Evolutionary conservation across 2,329 filamentous ascomycete genomes (phyloP).

Genomic region (Hawksworthiomyces lignivorus): DNA sequence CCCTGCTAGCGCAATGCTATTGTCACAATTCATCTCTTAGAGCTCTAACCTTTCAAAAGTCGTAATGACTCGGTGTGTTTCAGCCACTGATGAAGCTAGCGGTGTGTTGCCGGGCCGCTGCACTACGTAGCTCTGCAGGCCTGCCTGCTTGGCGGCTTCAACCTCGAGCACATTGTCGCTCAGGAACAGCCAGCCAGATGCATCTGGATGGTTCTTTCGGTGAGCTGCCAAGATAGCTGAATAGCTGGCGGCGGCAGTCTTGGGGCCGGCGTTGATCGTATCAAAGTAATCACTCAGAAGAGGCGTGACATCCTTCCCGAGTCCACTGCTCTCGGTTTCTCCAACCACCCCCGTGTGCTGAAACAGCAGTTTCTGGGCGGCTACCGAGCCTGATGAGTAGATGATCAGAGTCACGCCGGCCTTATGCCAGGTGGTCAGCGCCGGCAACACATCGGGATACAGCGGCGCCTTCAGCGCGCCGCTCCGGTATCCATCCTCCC

Average conservation of each 20-base stretch:
- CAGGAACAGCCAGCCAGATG: slow-evolving; percentile 62
- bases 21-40: not conserved
- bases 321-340: slow-evolving; percentile 21
- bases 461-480: slow-evolving; percentile 65
- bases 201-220: slow-evolving; percentile 34
- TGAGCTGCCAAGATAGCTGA: slow-evolving; percentile 40
- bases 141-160: slow-evolving; percentile 51
- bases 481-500: slow-evolving; percentile 64
- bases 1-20: no score
- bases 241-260: slow-evolving; percentile 62
- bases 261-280: slow-evolving; percentile 71
- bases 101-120: slow-evolving; percentile 63
- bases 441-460: slow-evolving; percentile 64
- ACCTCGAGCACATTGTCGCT: slow-evolving; percentile 72
- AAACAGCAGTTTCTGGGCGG: slow-evolving; percentile 75
- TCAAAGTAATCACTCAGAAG: slow-evolving; percentile 65
- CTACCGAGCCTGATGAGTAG: slow-evolving; percentile 74
- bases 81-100: slow-evolving; percentile 37
- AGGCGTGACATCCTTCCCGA: slow-evolving; percentile 47
- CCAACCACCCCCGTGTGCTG: slow-evolving; percentile 48
- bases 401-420: slow-evolving; percentile 58
- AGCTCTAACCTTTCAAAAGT: slow-evolving; percentile 23
- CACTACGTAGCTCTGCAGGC: slow-evolving; percentile 57
- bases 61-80: slow-evolving; percentile 21
- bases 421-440: slow-evolving; percentile 51